Conservation (phyloP, 106 monocot species). For the Narthecium ossifragum region DNA sequence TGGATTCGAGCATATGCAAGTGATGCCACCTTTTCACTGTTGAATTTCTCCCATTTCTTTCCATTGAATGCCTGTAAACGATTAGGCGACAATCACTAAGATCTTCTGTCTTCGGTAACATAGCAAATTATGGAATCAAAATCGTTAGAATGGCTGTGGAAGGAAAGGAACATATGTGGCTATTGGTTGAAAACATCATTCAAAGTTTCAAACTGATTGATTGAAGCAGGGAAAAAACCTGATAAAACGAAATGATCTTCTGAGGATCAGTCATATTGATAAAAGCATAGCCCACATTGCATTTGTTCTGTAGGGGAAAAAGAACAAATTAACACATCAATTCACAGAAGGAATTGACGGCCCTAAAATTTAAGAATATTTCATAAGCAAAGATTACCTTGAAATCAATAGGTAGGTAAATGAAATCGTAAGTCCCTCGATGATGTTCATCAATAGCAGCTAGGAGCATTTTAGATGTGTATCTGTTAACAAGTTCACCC, state of each 20-base stretch:
- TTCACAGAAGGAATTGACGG: background rate
- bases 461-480: slow-evolving; percentile 71
- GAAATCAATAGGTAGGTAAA: slow-evolving; percentile 83
- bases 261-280: slow-evolving; percentile 80
- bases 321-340: slow-evolving; percentile 34
- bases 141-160: too few species aligned
- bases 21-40: slow-evolving; percentile 81
- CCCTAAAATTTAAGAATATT: background rate
- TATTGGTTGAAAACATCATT: too few species aligned
- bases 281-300: slow-evolving; percentile 98
- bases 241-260: slow-evolving; percentile 46
- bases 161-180: too few species aligned
- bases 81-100: too few species aligned
- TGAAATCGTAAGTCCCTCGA: slow-evolving; percentile 62
- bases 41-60: slow-evolving; percentile 87
- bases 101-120: too few species aligned
- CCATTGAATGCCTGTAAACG: slow-evolving; percentile 64
- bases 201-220: too few species aligned
- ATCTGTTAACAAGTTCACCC: slow-evolving; percentile 30
- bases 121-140: too few species aligned
- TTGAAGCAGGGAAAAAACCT: slow-evolving; percentile 17
- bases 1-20: slow-evolving; percentile 83
- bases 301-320: slow-evolving; percentile 68
- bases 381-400: slow-evolving; percentile 42
- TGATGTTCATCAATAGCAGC: slow-evolving; percentile 70